These are phyloP conservation scores for Cicer bijugum DNA, from an alignment of 306 rosid genomes.

Conservation along the genomic window DNA sequence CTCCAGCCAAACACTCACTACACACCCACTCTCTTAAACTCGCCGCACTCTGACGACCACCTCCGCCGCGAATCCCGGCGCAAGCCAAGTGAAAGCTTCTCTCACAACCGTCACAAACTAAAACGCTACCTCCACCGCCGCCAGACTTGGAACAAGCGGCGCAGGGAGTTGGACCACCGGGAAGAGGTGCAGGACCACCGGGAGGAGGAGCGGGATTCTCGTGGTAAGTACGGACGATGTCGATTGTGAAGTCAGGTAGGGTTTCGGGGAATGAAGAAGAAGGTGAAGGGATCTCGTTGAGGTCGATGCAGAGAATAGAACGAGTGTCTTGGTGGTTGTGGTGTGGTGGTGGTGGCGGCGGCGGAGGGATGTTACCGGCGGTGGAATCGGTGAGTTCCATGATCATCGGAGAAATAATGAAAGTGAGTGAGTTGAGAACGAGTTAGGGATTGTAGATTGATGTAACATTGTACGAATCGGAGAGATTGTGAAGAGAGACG, in stretches of 20 bases:
- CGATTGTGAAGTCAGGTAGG: conserved; percentile 73
- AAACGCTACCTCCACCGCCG: conserved; percentile 50
- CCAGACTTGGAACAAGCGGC: conserved; percentile 64
- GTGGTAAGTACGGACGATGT: conserved; percentile 77
- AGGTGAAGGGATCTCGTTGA: conserved; percentile 98
- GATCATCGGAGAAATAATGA: conserved; percentile 64
- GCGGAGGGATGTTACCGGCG: conserved; percentile 47
- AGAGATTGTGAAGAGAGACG: conserved; percentile 18
- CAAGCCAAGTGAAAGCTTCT: conserved; percentile 79
- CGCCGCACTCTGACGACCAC: conserved; percentile 46
- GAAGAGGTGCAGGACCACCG: conserved; percentile 68
- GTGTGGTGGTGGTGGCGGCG: not conserved
- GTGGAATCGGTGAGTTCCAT: conserved; percentile 84
- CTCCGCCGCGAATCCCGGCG: conserved; percentile 72
- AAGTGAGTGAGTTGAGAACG: conserved; percentile 48
- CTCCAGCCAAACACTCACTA: conserved; percentile 64
- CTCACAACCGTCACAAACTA: conserved; percentile 99
- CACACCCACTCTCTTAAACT: conserved; percentile 82
- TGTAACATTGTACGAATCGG: conserved; percentile 66
- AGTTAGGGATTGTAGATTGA: conserved; percentile 46
- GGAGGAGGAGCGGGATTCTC: conserved; percentile 82
- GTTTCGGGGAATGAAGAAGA: conserved; percentile 61
- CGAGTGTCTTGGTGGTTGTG: conserved; percentile 55
- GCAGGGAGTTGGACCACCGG: conserved; percentile 47
- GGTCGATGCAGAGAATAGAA: conserved; percentile 78